Percentiles rank a stretch among this genome's conserved stretches.
Conservation (phyloP, 371 early-diverging fungal genomes). For the Phascolomyces articulosus region DNA sequence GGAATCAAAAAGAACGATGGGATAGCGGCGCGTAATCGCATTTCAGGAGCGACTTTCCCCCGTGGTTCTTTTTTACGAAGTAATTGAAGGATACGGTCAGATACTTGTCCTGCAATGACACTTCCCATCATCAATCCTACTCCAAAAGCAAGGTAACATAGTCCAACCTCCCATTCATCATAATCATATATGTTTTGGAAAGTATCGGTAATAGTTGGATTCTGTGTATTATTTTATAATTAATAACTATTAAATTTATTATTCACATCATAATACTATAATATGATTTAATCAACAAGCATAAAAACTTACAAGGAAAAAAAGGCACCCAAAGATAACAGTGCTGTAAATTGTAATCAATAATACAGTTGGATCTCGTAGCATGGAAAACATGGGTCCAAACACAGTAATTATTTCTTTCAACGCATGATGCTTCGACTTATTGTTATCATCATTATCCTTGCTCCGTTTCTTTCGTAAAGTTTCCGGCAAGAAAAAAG, state of each 20-base stretch:
- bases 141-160: slow-evolving; percentile 51
- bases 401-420: slow-evolving; percentile 11
- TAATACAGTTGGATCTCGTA: slow-evolving; percentile 27
- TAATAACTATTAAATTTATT: too few species aligned
- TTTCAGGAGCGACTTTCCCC: slow-evolving; percentile 34
- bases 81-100: slow-evolving; percentile 45
- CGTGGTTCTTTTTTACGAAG: slow-evolving; percentile 14
- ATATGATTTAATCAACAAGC: too few species aligned
- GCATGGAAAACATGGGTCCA: slow-evolving; percentile 26
- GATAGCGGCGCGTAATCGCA: slow-evolving; percentile 44
- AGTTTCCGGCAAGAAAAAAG: slow-evolving; percentile 33
- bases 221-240: too few species aligned
- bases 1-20: slow-evolving; percentile 41
- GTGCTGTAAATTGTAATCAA: slow-evolving; percentile 31
- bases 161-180: slow-evolving; percentile 39
- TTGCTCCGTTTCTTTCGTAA: slow-evolving; percentile 11
- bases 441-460: background rate
- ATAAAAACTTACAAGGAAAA: slow-evolving; percentile 27
- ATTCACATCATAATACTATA: too few species aligned
- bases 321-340: slow-evolving; percentile 30
- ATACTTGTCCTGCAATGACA: slow-evolving; percentile 45
- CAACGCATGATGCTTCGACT: background rate
- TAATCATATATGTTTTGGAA: slow-evolving; percentile 35
- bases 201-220: slow-evolving; percentile 43
- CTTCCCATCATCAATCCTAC: slow-evolving; percentile 51